A percentile compares a stretch with the other conserved stretches of the same genome.
These are phyloP conservation scores for Blastobotrys arbuscula DNA, from an alignment of 1,139 yeast species.

Conservation along the genomic window DNA sequence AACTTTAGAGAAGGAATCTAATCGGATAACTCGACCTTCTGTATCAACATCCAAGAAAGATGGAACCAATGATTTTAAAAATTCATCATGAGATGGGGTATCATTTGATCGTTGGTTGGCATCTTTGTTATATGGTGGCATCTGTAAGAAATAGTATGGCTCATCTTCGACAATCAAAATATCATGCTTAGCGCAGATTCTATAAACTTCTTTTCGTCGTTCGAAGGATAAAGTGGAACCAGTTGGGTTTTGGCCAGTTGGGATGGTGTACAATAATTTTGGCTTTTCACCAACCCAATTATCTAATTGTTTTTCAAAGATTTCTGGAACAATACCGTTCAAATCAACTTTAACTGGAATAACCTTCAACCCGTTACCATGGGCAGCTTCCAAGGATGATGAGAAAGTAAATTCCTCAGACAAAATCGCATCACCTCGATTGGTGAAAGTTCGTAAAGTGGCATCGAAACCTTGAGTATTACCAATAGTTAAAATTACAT, in stretches of 20 bases:
- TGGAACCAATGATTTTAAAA: slow-evolving; percentile 62
- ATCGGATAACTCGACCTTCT: slow-evolving; percentile 86
- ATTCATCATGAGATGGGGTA: slow-evolving; percentile 40
- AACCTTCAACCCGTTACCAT: slow-evolving; percentile 62
- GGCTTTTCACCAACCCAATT: slow-evolving; percentile 73
- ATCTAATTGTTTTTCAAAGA: slow-evolving; percentile 55
- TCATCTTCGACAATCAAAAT: slow-evolving; percentile 82
- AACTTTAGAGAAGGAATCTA: slow-evolving; percentile 89
- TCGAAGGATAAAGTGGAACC: slow-evolving; percentile 71
- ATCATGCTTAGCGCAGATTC: slow-evolving; percentile 72
- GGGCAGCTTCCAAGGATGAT: slow-evolving; percentile 77
- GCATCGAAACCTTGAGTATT: slow-evolving; percentile 91
- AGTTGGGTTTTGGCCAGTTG: slow-evolving; percentile 95
- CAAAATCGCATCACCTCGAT: slow-evolving; percentile 71
- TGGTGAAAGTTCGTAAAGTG: slow-evolving; percentile 68
- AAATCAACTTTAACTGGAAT: slow-evolving; percentile 77
- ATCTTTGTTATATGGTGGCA: slow-evolving; percentile 53
- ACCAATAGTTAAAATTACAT: slow-evolving; percentile 58
- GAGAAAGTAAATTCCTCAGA: slow-evolving; percentile 80
- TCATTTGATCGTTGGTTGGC: slow-evolving; percentile 27
- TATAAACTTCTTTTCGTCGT: slow-evolving; percentile 68
- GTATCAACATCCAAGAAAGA: slow-evolving; percentile 73
- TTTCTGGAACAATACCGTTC: slow-evolving; percentile 72
- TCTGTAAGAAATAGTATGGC: slow-evolving; percentile 90
- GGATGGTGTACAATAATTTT: slow-evolving; percentile 74